Base-by-base conservation (phyloP, 768 basidiomycete species). In the Leccinum aurantiacum region DNA sequence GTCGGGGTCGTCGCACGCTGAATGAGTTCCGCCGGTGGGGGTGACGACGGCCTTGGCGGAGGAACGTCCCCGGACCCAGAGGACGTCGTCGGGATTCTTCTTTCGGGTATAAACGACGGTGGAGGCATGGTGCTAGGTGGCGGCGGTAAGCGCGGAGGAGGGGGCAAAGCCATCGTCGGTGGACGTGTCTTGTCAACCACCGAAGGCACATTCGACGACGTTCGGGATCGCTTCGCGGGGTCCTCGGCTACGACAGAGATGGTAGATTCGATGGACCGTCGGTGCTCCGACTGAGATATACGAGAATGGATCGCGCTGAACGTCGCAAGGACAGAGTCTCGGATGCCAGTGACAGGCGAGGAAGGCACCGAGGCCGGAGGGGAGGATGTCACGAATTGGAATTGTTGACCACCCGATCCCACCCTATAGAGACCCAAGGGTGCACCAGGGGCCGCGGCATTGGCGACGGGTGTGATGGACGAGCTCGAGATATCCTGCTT, bases 11-110 rank as follows among this genome's bases (percentile, higher is more conserved):
- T 92, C 10, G 95, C 93, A 14, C 95, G 90, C 68, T 93, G 89
- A 61, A 97, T 87, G 69, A 97, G 89, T 58, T 98, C 95, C 15
- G 89, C 79, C 17, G 96, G 96, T 6, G 95, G 95, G 2, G 96
- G 95, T 0, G 96, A 98, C 4, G 87, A 89, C 0, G 96, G 96
- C 48, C 95, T 81, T 29, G 91, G 89, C 0, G 95, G 95, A 10
- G 90, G 90, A 6, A 76, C 73, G 62, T 89, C 88, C 50, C 79
- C 76, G 6, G 82, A 78, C 24, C 78, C 72, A 58, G 74, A 75
- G 8, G 82, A 78, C 13, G 72, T 72, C 4, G 78, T 76, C 25
- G 77, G 76, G 50, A 79, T 64, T 64, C 82, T 84, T 68, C 82
- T 80, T 19, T 91, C 89, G 24, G 92, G 91, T 63, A 93, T 84